phyloP scores from a whole-genome alignment of 108 stramenopile genomes.

The Seminavis robusta region DNA sequence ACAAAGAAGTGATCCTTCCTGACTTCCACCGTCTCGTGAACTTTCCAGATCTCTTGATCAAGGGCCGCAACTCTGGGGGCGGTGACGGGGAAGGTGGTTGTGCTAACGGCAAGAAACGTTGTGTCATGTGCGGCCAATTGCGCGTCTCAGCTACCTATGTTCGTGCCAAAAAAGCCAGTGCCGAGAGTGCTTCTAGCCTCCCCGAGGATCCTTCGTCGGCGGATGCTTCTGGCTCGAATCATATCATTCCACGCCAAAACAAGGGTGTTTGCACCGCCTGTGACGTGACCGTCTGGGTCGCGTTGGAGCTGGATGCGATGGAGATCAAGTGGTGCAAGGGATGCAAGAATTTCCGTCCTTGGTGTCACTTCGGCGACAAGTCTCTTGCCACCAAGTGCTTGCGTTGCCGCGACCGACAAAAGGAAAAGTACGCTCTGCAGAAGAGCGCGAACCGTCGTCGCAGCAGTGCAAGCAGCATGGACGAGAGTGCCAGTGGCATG shows the following conservation, averaged over 20 bases:
- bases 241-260: constrained; percentile 83
- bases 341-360: constrained; percentile 86
- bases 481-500: too few species aligned
- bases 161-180: neutral
- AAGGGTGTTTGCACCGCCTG: constrained; percentile 86
- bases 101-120: constrained; percentile 39
- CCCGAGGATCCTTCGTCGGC: constrained; percentile 5
- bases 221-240: constrained; percentile 10
- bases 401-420: constrained; percentile 77
- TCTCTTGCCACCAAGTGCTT: constrained; percentile 78
- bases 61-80: constrained; percentile 13
- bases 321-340: constrained; percentile 92
- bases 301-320: constrained; percentile 8
- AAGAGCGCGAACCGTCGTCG: constrained; percentile 33
- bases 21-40: constrained; percentile 68
- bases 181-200: neutral
- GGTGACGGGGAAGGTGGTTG: neutral
- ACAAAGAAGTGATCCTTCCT: constrained; percentile 49
- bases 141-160: constrained; percentile 30
- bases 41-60: constrained; percentile 51
- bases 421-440: constrained; percentile 74
- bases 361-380: constrained; percentile 84
- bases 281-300: constrained; percentile 74
- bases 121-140: constrained; percentile 69
- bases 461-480: constrained; percentile 7